Base-by-base conservation (phyloP, 2,329 filamentous ascomycete species). In the Aspergillus texensis region DNA sequence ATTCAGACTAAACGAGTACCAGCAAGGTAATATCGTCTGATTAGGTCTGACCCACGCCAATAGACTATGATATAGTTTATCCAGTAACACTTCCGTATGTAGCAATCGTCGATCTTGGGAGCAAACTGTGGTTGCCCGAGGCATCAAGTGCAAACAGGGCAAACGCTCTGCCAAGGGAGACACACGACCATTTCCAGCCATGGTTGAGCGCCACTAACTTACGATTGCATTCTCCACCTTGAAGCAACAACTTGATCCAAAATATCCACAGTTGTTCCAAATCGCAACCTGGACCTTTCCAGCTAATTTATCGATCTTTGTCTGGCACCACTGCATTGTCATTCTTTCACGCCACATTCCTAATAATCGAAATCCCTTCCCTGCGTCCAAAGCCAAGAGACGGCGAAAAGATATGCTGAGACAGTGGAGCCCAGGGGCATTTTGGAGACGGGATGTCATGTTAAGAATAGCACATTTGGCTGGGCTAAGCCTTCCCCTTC, bases 381-480 rank as follows among this genome's bases (percentile, higher is more conserved):
- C 43, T 52, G 24, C 46, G 45, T 19, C 57, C 28, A n/a, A 16
- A 53, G 46, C 57, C 57, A 53, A 68, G 65, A 65, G 60, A 57
- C 65, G 65, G 60, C 60, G 63, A 41, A 12, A 56, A 46, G 24
- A n/a, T 41, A 53, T 28, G 32, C 24, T 43, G 32, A 63, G 55
- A 61, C 54, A 32, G 24, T 55, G 52, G 52, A 39, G 52, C 52
- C 41, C 52, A 55, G 52, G 52, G 52, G 52, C 34, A 39, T 6
- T 28, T 28, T 21, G 21, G n/a, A 39, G 21, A 32, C 52, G 52
- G 58, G 58, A 58, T 53, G 59, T 58, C 57, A 65, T 55, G 62
- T 65, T 60, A 65, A 68, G 65, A 70, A 70, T 70, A 70, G 67
- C 50, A 67, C 60, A 58, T 48, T 41, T 34, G 46, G 46, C 55